Base-by-base conservation (phyloP, 768 basidiomycete species). In the Rhodotorula babjevae region DNA sequence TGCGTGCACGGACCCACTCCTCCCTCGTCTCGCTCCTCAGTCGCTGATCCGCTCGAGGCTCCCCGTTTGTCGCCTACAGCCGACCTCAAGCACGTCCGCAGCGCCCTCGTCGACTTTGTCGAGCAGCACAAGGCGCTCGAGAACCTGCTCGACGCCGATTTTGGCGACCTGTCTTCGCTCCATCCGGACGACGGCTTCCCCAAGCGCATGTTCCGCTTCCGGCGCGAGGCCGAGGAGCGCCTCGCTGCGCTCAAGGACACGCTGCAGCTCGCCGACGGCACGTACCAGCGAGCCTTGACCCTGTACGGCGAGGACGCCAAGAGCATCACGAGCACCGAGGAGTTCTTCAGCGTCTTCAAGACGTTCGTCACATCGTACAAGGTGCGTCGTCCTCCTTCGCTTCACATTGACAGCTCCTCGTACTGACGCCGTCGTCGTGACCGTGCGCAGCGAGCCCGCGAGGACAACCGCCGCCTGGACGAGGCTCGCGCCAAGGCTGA, bases 301-400 rank as follows among this genome's bases (percentile, higher is more conserved):
- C 95, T 92, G 79, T 99, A 90, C 79, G 93, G 94, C 19, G 96
- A 99, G 81, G 94, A 96, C 52, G 29, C 29, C 25, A 76, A 70
- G 75, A 76, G 70, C 78, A 80, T 68, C 78, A 78, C 77, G 70
- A 79, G 89, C 61, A 92, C 93, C 0, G 85, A 89, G 7, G 95
- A 97, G 78, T 99, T 98, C 83, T 99, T 92, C 82, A 92, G 88
- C 21, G 88, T 95, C 77, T 97, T 98, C 86, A 93, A 96, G 83
- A 96, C 92, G 3, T 99, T 99, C 78, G 86, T 94, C 40, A 94
- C 89, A 0, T 95, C 93, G 4, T 99, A 94, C 82, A 80, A 78
- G 68, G 82, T 81, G 61, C 68, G 80, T 57, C 14, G 12, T 52
- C 55, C 19, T 21, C 58, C 31, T 18, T 47, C 53, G 21, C 31